Evolutionary conservation across 768 basidiomycete genomes (phyloP).

Genomic region (Podaxis sp.): DNA sequence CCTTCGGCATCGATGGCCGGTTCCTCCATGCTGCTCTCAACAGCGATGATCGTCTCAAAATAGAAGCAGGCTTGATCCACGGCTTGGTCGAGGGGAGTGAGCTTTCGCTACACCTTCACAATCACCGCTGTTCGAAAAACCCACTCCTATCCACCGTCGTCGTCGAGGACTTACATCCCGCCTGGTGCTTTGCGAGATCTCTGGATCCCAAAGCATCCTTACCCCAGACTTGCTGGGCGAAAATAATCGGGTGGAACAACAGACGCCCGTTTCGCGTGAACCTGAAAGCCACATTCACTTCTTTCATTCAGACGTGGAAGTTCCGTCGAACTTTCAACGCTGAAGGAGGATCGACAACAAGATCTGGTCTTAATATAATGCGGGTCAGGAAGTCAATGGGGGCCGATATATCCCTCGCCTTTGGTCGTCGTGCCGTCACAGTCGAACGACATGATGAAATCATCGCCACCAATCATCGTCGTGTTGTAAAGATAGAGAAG

Average conservation of each 20-base stretch:
- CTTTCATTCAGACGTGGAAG: constrained; percentile 40
- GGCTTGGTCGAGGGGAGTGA: constrained; percentile 63
- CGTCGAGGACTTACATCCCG: constrained; percentile 49
- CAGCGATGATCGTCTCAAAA: constrained; percentile 32
- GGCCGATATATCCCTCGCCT: constrained; percentile 49
- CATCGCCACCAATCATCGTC: constrained; percentile 29
- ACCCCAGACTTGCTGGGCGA: constrained; percentile 48
- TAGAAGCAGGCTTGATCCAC: constrained; percentile 57
- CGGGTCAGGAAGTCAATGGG: constrained; percentile 37
- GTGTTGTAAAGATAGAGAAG: constrained; percentile 32
- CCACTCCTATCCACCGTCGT: constrained; percentile 45
- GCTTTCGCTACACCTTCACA: constrained; percentile 58
- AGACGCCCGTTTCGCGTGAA: constrained; percentile 50
- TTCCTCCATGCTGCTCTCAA: constrained; percentile 42
- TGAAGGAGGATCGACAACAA: constrained; percentile 26
- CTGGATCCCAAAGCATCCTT: constrained; percentile 27
- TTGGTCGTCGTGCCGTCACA: constrained; percentile 33
- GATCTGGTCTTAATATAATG: constrained; percentile 39
- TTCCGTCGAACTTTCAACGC: constrained; percentile 35
- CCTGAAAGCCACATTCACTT: constrained; percentile 41
- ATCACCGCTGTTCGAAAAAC: constrained; percentile 54
- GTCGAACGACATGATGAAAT: constrained; percentile 44
- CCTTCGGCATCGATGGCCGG: constrained; percentile 46
- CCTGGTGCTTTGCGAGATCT: constrained; percentile 50
- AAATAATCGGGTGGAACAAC: constrained; percentile 46